Evolutionary conservation across 352 stramenopile species (phyloP).

Genomic region (Globisporangium canariense): DNA sequence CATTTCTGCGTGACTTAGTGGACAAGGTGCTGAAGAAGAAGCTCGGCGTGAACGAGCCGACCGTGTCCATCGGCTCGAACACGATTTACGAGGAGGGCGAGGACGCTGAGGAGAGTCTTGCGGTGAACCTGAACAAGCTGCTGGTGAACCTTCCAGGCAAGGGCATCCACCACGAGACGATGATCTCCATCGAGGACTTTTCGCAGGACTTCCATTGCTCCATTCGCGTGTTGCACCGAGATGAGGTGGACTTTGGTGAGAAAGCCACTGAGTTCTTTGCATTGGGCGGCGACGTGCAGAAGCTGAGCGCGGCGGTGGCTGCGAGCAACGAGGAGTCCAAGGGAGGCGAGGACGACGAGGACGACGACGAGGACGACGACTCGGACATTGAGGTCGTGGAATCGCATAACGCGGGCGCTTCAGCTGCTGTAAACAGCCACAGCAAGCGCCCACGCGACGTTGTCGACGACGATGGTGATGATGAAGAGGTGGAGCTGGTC

Average conservation of each 20-base stretch:
- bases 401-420: background rate
- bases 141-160: conserved; percentile 87
- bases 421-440: background rate
- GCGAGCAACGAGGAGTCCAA: conserved; percentile 24
- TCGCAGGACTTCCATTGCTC: conserved; percentile 91
- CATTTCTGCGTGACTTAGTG: conserved; percentile 73
- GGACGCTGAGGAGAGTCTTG: conserved; percentile 79
- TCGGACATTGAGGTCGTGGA: conserved; percentile 34
- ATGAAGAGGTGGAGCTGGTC: conserved; percentile 15
- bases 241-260: conserved; percentile 61
- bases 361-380: too few relatives aligned
- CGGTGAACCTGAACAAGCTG: conserved; percentile 88
- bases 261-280: conserved; percentile 72
- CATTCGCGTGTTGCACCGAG: conserved; percentile 73
- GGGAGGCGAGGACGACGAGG: conserved; percentile 28
- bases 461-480: background rate
- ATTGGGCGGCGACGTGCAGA: conserved; percentile 61
- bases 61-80: conserved; percentile 80
- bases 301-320: conserved; percentile 36
- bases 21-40: conserved; percentile 84
- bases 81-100: conserved; percentile 96
- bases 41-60: conserved; percentile 88
- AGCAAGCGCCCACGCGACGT: conserved; percentile 13
- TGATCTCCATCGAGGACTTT: conserved; percentile 94
- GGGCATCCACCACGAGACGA: conserved; percentile 90